phyloP scores from a whole-genome alignment of 2,329 filamentous ascomycete genomes.

The Penicillium vulpinum region DNA sequence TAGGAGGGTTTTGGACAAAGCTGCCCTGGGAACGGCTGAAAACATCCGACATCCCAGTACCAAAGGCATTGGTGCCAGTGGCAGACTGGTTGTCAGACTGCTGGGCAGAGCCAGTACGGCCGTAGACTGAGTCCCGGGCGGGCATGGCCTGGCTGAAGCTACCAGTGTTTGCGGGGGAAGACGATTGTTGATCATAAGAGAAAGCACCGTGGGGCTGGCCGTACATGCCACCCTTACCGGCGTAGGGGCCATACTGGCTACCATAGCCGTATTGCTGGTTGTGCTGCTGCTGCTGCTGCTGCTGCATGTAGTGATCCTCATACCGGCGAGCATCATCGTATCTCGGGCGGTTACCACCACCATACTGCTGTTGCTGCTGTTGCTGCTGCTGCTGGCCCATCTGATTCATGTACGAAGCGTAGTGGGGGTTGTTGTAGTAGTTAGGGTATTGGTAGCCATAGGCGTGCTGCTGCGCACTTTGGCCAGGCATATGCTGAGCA shows the following conservation, averaged over 20 bases:
- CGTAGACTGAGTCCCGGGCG: slow-evolving; percentile 60
- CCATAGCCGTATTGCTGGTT: slow-evolving; percentile 56
- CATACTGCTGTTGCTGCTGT: slow-evolving; percentile 46
- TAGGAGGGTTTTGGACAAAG: slow-evolving; percentile 57
- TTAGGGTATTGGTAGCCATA: slow-evolving; percentile 61
- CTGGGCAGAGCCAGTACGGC: slow-evolving; percentile 58
- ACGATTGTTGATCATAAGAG: slow-evolving; percentile 66
- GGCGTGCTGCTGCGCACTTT: slow-evolving; percentile 47
- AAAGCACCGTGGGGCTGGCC: slow-evolving; percentile 56
- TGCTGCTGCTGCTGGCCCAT: slow-evolving; percentile 49
- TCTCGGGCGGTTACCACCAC: slow-evolving; percentile 50
- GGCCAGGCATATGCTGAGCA: slow-evolving; percentile 54
- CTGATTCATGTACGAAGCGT: slow-evolving; percentile 61
- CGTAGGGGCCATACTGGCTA: slow-evolving; percentile 54
- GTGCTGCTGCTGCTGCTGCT: slow-evolving; percentile 30
- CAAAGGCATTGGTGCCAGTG: slow-evolving; percentile 52
- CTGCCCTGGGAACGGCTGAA: slow-evolving; percentile 60
- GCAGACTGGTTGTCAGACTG: slow-evolving; percentile 56
- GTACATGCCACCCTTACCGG: slow-evolving; percentile 62
- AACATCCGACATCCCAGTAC: slow-evolving; percentile 56
- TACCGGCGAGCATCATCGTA: slow-evolving; percentile 53
- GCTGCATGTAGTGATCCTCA: slow-evolving; percentile 44
- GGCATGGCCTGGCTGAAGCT: slow-evolving; percentile 45
- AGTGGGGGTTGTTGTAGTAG: slow-evolving; percentile 63
- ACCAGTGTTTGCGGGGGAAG: slow-evolving; percentile 62